Base-by-base conservation (phyloP, 169 alveolate genomes). In the Neospora caninum region DNA sequence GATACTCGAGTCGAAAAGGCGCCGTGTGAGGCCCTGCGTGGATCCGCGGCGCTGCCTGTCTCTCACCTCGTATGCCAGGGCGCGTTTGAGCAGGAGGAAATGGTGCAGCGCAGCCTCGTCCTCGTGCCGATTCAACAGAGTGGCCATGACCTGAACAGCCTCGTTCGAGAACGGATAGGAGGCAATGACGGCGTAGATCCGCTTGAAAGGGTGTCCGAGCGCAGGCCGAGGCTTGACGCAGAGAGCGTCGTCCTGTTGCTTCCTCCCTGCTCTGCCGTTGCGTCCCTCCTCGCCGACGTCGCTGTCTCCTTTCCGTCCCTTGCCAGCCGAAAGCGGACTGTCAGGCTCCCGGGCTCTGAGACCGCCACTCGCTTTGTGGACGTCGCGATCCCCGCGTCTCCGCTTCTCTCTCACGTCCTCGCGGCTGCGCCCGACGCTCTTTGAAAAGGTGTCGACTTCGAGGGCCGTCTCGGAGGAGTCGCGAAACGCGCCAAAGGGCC, bases 121-220 rank as follows among this genome's bases (percentile, higher is more conserved):
- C 25, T 82, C 89, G 64, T 42, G 67, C 0, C 89, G 64, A 41
- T 82, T 42, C 67, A 82, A 27, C 31, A 82, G 89, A 9, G 89
- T 29, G 36, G 89, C 64, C 89, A 82, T 82, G 54, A 82, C 89
- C 36, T 82, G 89, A 13, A 82, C 89, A 13, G 89, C 89, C 25
- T 82, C 89, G 38, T 82, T 22, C 25, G 89, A 82, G 41, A 82
- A 82, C 2, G 89, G 89, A 67, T 82, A 82, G 6, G 69, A 42
- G 38, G 67, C 89, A 41, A 82, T 38, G 64, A 82, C 89, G 31
- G 22, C 89, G 41, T 29, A 82, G 69, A 82, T 36, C 36, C 18
- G 89, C 25, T 78, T n/a, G n/a, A 78, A 78, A 16, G 86, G 86
- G n/a, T 78, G 86, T 0, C 20, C 29, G 10, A 20, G 86, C 7